Conservation (phyloP, 495 filamentous ascomycete genomes). For the Echria macrotheca region DNA sequence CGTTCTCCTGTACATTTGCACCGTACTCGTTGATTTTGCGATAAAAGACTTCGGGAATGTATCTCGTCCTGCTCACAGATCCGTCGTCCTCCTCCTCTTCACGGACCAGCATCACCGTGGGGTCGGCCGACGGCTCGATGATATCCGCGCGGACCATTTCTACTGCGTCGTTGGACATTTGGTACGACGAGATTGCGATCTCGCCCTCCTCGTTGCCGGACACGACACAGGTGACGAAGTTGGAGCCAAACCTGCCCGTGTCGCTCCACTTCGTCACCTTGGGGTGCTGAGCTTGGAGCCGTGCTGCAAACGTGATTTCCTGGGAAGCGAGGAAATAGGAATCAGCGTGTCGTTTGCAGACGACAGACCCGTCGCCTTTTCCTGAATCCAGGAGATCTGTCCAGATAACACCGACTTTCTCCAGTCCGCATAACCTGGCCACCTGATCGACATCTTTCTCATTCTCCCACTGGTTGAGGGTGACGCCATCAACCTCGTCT, state of each 20-base stretch:
- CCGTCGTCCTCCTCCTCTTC: constrained; percentile 82
- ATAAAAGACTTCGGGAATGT: constrained; percentile 98
- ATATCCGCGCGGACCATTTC: constrained; percentile 97
- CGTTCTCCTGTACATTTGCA: constrained; percentile 91
- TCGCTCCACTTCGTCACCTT: constrained; percentile 97
- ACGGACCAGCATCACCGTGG: constrained; percentile 88
- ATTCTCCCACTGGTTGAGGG: constrained; percentile 80
- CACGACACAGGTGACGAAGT: constrained; percentile 94
- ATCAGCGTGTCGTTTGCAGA: constrained; percentile 95
- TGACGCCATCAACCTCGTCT: constrained; percentile 85
- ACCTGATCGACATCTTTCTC: constrained; percentile 78
- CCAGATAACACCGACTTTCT: constrained; percentile 91
- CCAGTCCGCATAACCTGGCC: constrained; percentile 76
- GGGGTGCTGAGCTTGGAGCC: constrained; percentile 79
- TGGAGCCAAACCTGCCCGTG: constrained; percentile 87
- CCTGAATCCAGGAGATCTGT: constrained; percentile 88
- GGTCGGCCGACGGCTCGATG: constrained; percentile 90
- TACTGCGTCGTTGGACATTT: constrained; percentile 88
- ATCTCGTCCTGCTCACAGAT: constrained; percentile 64
- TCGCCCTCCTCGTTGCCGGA: constrained; percentile 85
- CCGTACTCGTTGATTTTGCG: constrained; percentile 94
- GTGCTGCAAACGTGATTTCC: constrained; percentile 83
- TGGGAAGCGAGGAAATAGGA: constrained; percentile 92
- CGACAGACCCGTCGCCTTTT: constrained; percentile 68
- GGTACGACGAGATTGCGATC: constrained; percentile 85